These are phyloP conservation scores for Penicillium digitatum DNA, from an alignment of 2,329 filamentous ascomycete genomes.

Conservation along the genomic window DNA sequence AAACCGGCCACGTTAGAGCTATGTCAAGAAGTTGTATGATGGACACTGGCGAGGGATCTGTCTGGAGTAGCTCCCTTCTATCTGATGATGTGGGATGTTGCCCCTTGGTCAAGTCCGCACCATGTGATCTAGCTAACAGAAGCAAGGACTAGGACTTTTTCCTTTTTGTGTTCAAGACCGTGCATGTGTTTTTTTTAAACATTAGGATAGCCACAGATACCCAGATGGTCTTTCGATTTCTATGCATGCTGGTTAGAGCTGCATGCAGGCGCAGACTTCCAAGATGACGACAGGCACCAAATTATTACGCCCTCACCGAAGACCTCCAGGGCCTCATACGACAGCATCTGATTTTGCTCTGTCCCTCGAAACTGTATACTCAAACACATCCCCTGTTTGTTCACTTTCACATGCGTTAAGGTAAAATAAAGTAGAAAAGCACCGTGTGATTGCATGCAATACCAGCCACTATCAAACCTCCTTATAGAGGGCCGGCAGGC, in stretches of 20 bases:
- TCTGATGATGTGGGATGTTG: neutral
- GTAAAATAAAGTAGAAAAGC: neutral
- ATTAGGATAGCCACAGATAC: slow-evolving; percentile 4
- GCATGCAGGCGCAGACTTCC: neutral
- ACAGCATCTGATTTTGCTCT: neutral
- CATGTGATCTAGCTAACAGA: neutral
- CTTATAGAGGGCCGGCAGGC: neutral
- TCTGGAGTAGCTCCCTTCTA: neutral
- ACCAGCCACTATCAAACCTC: neutral
- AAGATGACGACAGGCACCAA: neutral
- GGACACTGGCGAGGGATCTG: neutral
- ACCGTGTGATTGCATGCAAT: neutral
- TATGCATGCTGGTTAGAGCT: neutral
- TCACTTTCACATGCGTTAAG: neutral
- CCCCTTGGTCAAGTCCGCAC: neutral
- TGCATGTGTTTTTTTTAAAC: neutral
- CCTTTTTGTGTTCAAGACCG: neutral
- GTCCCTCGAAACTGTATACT: neutral
- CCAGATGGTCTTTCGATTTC: neutral
- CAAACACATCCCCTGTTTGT: neutral
- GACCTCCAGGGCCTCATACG: neutral
- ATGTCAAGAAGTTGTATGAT: neutral
- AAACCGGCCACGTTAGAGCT: neutral
- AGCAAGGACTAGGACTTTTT: neutral
- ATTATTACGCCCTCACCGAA: neutral